phyloP scores from a whole-genome alignment of 2,329 filamentous ascomycete species.

The Orbilia ellipsospora region DNA sequence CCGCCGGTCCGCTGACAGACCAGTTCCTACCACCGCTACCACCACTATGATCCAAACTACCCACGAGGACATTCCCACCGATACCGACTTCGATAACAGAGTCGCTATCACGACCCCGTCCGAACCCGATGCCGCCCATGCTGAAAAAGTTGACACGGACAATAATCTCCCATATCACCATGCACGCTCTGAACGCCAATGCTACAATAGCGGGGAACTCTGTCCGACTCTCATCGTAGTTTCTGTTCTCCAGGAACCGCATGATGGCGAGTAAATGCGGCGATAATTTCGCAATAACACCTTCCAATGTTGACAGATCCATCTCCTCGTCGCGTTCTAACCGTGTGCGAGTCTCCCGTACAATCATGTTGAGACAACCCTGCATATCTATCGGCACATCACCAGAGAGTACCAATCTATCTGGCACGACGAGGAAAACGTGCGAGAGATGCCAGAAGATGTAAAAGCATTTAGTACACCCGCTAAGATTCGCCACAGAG shows the following conservation, averaged over 20 bases:
- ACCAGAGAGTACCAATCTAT: slow-evolving; percentile 57
- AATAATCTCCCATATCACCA: slow-evolving; percentile 59
- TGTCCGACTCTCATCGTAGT: slow-evolving; percentile 56
- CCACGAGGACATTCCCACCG: slow-evolving; percentile 36
- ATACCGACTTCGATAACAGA: slow-evolving; percentile 32
- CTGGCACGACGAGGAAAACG: slow-evolving; percentile 58
- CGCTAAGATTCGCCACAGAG: slow-evolving; percentile 55
- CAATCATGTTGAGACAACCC: slow-evolving; percentile 57
- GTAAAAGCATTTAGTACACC: slow-evolving; percentile 59
- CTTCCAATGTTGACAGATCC: slow-evolving; percentile 42
- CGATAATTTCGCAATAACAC: slow-evolving; percentile 49
- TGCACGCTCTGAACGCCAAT: slow-evolving; percentile 59
- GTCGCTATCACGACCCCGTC: slow-evolving; percentile 16
- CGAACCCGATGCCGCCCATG: slow-evolving; percentile 32
- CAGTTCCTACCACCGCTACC: slow-evolving; percentile 36
- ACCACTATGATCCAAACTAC: slow-evolving; percentile 31
- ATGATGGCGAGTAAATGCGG: slow-evolving; percentile 58
- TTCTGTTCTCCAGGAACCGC: slow-evolving; percentile 56
- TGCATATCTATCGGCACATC: slow-evolving; percentile 59
- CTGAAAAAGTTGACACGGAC: slow-evolving; percentile 56
- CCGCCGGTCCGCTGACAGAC: slow-evolving; percentile 24
- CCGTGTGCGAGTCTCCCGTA: slow-evolving; percentile 54
- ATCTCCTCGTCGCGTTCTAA: slow-evolving; percentile 47
- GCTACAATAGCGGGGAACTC: slow-evolving; percentile 58
- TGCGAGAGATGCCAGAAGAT: slow-evolving; percentile 58